phyloP scores from a whole-genome alignment of 768 basidiomycete species.

The Termitomyces sp. region DNA sequence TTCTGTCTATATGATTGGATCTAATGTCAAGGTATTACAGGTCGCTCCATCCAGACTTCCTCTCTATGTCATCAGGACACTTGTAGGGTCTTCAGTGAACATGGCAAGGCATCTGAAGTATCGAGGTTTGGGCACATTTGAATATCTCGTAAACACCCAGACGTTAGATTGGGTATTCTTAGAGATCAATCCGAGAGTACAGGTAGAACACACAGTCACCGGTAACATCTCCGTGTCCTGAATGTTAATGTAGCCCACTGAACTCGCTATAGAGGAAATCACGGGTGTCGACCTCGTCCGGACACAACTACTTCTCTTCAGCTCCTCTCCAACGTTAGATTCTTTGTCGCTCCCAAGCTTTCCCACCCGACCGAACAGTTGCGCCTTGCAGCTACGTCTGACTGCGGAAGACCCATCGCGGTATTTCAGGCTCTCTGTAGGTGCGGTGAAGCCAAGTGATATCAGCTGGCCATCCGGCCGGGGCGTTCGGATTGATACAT shows the following conservation, averaged over 20 bases:
- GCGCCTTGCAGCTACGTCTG: slow-evolving; percentile 83
- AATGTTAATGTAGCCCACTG: neutral
- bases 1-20: neutral
- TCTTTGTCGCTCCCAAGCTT: slow-evolving; percentile 66
- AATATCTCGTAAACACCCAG: slow-evolving; percentile 76
- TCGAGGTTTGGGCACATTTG: slow-evolving; percentile 83
- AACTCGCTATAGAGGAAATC: slow-evolving; percentile 63
- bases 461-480: slow-evolving; percentile 70
- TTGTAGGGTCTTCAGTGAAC: slow-evolving; percentile 72
- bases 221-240: slow-evolving; percentile 35
- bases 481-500: slow-evolving; percentile 81
- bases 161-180: slow-evolving; percentile 81
- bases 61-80: slow-evolving; percentile 60
- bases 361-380: slow-evolving; percentile 63
- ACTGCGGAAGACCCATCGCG: slow-evolving; percentile 82
- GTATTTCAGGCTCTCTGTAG: slow-evolving; percentile 80
- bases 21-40: slow-evolving; percentile 11
- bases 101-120: slow-evolving; percentile 74
- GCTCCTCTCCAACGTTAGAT: slow-evolving; percentile 61
- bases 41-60: slow-evolving; percentile 75
- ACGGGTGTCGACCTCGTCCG: slow-evolving; percentile 87
- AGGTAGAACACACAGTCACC: slow-evolving; percentile 92
- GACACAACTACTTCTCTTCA: slow-evolving; percentile 82
- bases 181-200: slow-evolving; percentile 50
- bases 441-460: slow-evolving; percentile 75